Base-by-base conservation (phyloP, 768 basidiomycete species). In the Paxillus ammoniavirescens region DNA sequence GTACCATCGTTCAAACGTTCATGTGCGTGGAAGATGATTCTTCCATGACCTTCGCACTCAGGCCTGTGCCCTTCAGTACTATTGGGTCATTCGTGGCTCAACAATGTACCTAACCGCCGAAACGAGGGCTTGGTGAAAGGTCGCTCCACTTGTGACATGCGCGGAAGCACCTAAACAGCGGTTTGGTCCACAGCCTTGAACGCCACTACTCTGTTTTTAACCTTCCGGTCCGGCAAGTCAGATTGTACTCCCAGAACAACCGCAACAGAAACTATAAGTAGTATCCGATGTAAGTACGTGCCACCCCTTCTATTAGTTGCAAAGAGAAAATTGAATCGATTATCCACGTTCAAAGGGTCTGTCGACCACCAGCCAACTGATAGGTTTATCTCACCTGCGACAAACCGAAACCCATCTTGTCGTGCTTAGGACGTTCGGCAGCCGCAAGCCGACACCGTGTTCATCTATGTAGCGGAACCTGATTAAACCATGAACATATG, bases 401-500 rank as follows among this genome's bases (percentile, higher is more conserved):
- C 17, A n/a, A n/a, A 9, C 15, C 38, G 7, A 40, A 10, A 4
- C 38, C 5, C 38, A 33, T 33, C 33, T 12, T n/a, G 17, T n/a
- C 4, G 38, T 10, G 4, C 38, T 40, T 40, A 12, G 28, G 30
- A 31, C n/a, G 21, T 21, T 52, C 47, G 54, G 47, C 23, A 21
- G 36, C 15, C 31, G 30, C 8, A 36, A 13, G 18, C 45, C 47
- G 50, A 40, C 5, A 4, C 12, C 30, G 14, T 21, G 1, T 30
- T n/a, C 15, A 43, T 30, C 41, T 36, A 42, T n/a, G 49, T 43
- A 33, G 49, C 55, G 64, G 40, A 47, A 54, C 56, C 58, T 35
- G 45, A 53, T 64, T 52, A 56, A 50, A 47, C 58, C 52, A 50
- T 44, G 7, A 37, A 45, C 47, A 8, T 42, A 54, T 46, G 42